Percentiles rank a stretch among this genome's conserved stretches.
These are phyloP conservation scores for Paramecium pentaurelia DNA, from an alignment of 73 alveolate species.

Conservation along the genomic window DNA sequence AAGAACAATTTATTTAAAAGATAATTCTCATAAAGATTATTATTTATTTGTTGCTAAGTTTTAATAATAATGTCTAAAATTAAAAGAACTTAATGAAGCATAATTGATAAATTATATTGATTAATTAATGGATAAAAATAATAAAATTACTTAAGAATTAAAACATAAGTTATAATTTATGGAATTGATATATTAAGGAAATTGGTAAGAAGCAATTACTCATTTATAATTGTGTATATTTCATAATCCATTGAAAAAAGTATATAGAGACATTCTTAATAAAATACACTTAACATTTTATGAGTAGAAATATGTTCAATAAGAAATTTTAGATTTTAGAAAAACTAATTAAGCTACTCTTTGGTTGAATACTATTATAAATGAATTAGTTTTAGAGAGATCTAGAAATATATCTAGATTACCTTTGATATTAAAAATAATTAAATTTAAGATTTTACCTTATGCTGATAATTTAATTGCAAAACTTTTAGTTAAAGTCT, in stretches of 20 bases:
- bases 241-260: not conserved
- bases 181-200: not conserved
- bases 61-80: not conserved
- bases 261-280: not conserved
- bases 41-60: not conserved
- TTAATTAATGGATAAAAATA: not conserved
- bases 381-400: not conserved
- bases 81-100: not conserved
- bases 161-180: not conserved
- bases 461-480: not conserved
- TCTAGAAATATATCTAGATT: not conserved
- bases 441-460: conserved; percentile 6
- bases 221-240: not conserved
- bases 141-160: not conserved
- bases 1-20: conserved; percentile 20
- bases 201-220: not conserved
- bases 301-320: not conserved
- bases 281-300: not conserved
- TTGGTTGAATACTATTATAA: not conserved
- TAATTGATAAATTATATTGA: conserved; percentile 1
- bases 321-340: not conserved
- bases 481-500: not conserved
- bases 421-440: not conserved
- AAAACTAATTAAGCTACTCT: not conserved
- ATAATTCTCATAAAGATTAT: not conserved